Conservation (phyloP, 2,329 filamentous ascomycete species). For the Stagonosporopsis rhizophila region DNA sequence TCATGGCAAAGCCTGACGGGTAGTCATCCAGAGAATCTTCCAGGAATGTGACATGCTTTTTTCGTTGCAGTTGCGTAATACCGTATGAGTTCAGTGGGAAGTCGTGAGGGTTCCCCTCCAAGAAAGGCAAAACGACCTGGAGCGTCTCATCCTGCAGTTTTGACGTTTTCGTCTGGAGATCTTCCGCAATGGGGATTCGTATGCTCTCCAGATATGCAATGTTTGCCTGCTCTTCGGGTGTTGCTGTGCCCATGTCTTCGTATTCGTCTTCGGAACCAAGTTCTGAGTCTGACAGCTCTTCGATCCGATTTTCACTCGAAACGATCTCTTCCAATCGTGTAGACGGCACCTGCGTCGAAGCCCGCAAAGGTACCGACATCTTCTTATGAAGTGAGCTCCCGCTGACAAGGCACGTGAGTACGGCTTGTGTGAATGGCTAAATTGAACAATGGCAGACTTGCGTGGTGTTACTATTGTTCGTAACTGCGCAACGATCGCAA, state of each 20-base stretch:
- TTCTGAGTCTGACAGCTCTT: constrained; percentile 47
- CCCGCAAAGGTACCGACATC: constrained; percentile 36
- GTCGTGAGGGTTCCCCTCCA: constrained; percentile 62
- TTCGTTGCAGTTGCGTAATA: constrained; percentile 74
- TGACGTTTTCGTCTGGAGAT: constrained; percentile 72
- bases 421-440: constrained; percentile 29
- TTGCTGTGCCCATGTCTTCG: constrained; percentile 47
- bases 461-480: constrained; percentile 41
- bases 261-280: constrained; percentile 35
- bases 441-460: constrained; percentile 34
- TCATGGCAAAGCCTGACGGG: constrained; percentile 72
- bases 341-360: constrained; percentile 29
- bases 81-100: constrained; percentile 71
- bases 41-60: constrained; percentile 68
- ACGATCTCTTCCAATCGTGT: constrained; percentile 39
- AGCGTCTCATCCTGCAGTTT: constrained; percentile 72
- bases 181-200: constrained; percentile 68
- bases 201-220: constrained; percentile 41
- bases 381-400: constrained; percentile 21
- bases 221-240: constrained; percentile 37
- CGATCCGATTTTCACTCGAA: constrained; percentile 34
- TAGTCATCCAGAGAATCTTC: constrained; percentile 63
- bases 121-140: constrained; percentile 71
- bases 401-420: constrained; percentile 13
- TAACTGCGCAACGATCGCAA: constrained; percentile 17